Evolutionary conservation across 495 filamentous ascomycete species (phyloP).

Genomic region (Thermochaetoides thermophila): DNA sequence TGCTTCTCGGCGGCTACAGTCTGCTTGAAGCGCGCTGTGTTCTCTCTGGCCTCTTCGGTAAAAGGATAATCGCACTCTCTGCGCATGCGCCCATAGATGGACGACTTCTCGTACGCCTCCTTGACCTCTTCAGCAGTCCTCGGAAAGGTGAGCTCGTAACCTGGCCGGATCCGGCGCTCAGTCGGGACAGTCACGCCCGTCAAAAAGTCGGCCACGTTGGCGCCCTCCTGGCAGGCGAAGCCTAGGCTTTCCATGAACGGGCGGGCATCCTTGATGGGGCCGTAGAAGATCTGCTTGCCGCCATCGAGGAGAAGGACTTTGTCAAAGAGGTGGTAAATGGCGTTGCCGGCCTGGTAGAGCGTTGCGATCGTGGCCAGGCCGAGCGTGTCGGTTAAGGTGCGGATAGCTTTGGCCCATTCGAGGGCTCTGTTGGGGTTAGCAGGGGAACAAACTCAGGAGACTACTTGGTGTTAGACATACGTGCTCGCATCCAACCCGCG

Average conservation of each 20-base stretch:
- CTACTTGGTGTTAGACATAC: too few relatives aligned
- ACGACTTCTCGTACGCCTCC: conserved; percentile 26
- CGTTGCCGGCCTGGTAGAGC: conserved; percentile 60
- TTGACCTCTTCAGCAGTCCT: conserved; percentile 30
- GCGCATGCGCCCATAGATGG: conserved; percentile 20
- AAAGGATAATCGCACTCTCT: conserved; percentile 37
- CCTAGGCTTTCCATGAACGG: conserved; percentile 41
- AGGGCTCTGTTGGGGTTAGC: conserved; percentile 26
- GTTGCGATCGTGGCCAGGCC: conserved; percentile 45
- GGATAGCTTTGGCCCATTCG: conserved; percentile 30
- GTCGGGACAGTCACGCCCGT: conserved; percentile 25
- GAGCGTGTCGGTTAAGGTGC: conserved; percentile 38
- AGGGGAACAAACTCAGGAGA: too few relatives aligned
- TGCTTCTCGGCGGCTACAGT: conserved; percentile 32
- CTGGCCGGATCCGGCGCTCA: conserved; percentile 11
- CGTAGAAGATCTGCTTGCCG: conserved; percentile 50
- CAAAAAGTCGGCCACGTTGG: conserved; percentile 48
- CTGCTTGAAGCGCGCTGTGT: conserved; percentile 34
- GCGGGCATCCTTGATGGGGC: conserved; percentile 35
- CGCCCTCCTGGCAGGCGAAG: conserved; percentile 32
- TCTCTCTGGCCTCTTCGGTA: conserved; percentile 25
- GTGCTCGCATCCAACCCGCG: conserved; percentile 31
- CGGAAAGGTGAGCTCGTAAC: conserved; percentile 28
- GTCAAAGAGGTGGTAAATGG: conserved; percentile 49
- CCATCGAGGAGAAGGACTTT: conserved; percentile 48